Evolutionary conservation across 306 rosid genomes (phyloP).

Genomic region (Glycine latifolia): DNA sequence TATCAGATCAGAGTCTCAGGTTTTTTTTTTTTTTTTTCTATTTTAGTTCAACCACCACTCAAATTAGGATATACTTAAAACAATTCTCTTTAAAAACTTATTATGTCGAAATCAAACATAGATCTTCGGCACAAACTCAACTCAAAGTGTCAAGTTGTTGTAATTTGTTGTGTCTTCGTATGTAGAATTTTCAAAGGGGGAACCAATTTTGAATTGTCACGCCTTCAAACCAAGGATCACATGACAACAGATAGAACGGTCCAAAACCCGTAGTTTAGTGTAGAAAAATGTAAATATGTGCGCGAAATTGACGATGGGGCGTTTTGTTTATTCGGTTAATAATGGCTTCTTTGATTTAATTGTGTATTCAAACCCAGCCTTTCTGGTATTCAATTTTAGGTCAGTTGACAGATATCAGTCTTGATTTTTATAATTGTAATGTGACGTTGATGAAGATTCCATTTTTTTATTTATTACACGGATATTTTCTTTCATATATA

Average conservation of each 20-base stretch:
- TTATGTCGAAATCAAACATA: too few relatives aligned
- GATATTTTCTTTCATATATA: background rate
- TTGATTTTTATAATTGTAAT: background rate
- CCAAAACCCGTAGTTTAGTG: constrained; percentile 32
- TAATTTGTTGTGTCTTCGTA: constrained; percentile 29
- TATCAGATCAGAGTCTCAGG: too few relatives aligned
- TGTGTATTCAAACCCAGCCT: background rate
- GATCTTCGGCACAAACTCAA: too few relatives aligned
- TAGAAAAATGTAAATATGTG: background rate
- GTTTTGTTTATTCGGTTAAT: background rate
- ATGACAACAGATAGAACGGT: constrained; percentile 29
- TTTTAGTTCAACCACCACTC: too few relatives aligned
- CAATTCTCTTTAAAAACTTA: too few relatives aligned
- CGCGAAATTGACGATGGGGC: constrained; percentile 13
- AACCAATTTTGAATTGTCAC: constrained; percentile 12
- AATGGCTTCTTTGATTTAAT: background rate
- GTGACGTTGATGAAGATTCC: constrained; percentile 2
- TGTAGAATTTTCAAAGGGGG: constrained; percentile 45
- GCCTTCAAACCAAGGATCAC: constrained; percentile 12
- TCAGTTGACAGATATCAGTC: background rate
- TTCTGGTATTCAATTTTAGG: background rate
- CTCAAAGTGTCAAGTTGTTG: background rate
- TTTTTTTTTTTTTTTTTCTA: too few relatives aligned
- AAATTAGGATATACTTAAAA: too few relatives aligned
- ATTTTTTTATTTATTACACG: background rate